Conservation (phyloP, 2,329 filamentous ascomycete species). For the Onygena corvina region DNA sequence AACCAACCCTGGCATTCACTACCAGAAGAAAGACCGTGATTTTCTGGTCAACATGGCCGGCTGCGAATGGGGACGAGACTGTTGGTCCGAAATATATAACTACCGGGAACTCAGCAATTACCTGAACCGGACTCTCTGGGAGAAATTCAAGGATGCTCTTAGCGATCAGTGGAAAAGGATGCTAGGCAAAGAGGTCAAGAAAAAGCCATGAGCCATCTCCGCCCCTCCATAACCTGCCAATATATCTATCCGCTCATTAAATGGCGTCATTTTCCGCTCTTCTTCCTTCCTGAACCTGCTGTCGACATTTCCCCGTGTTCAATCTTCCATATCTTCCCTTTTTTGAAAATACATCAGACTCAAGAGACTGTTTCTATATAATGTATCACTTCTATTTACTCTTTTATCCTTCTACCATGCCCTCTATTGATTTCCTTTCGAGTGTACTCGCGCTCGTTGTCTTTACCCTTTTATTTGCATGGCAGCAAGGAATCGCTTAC, state of each 20-base stretch:
- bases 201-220: constrained; percentile 5
- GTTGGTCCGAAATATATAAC: constrained; percentile 95
- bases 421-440: not conserved
- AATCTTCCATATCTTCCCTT: not conserved
- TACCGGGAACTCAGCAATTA: constrained; percentile 85
- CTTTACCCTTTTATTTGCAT: not conserved
- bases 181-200: constrained; percentile 15
- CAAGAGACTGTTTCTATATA: constrained; percentile 1
- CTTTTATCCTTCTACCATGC: not conserved
- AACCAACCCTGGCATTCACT: constrained; percentile 63
- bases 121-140: constrained; percentile 74
- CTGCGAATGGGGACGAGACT: constrained; percentile 92
- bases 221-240: not conserved
- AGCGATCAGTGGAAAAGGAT: constrained; percentile 18
- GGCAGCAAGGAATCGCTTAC: not conserved
- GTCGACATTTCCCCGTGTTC: too few species aligned
- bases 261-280: not conserved
- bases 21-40: constrained; percentile 71
- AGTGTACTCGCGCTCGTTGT: not conserved
- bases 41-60: constrained; percentile 98
- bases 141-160: constrained; percentile 40
- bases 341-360: constrained; percentile 1
- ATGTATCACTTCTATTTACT: not conserved
- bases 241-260: not conserved
- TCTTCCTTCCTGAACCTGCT: not conserved